Evolutionary conservation across 495 filamentous ascomycete species (phyloP), one percentile per base, ranked within the genome.

Genomic region (Penicillium soppii): DNA sequence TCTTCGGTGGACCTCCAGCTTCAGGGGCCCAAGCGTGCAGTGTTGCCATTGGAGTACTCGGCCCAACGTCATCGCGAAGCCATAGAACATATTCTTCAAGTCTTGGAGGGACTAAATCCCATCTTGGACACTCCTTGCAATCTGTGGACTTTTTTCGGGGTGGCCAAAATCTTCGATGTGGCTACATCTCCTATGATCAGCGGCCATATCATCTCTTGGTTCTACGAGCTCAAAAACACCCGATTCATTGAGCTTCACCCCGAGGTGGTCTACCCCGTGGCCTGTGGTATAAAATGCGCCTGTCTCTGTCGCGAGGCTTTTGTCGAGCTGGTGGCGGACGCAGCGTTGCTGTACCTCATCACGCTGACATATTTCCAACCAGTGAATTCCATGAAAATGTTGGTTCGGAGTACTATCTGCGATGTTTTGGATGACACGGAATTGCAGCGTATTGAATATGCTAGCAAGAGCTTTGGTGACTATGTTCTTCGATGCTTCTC

Each of bases 111-210:
- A 12, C 43, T 73, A 0, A 66, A 70, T 35, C 68, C 82, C 1
- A 62, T 71, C 2, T 61, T 88, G n/a, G 78, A 87, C 56, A 86
- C 84, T 0, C 83, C 85, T n/a, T 69, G 77, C 30, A 82, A 85
- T 21, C 59, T 85, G 40, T 87, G 80, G 76, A 85, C 82, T 1
- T 76, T 83, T 13, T 81, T 81, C 13, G 78, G 74, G 7, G 62
- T 87, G 3, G 83, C 83, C 17, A 81, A 80, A 17, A 63, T 81
- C 41, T 74, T 84, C 17, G 75, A 82, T 2, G 73, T 85, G 16
- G 70, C 74, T 0, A 63, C 61, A 2, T 40, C 61, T 10, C 62
- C 66, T 0, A 42, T 58, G 2, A 59, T 77, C 15, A 59, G 58
- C 36, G 67, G 64, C 19, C 68, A 68, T 12, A 67, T 81, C 43